Conservation (phyloP, 2,329 filamentous ascomycete species). For the Nothomitra cinnamomea region DNA sequence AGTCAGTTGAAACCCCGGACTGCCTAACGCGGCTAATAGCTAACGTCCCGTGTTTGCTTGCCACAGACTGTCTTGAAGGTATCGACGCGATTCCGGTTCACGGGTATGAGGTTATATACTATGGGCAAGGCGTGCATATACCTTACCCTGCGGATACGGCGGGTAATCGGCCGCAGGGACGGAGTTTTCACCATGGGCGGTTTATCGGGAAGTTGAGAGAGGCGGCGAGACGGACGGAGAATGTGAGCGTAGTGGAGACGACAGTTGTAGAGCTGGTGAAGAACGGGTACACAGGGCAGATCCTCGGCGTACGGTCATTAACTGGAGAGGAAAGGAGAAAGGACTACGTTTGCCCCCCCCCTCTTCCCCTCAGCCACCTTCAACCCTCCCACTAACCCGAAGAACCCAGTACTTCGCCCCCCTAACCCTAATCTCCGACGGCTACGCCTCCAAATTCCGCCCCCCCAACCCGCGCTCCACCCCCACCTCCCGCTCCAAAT, state of each 20-base stretch:
- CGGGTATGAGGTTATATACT: conserved; percentile 79
- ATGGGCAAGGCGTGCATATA: conserved; percentile 55
- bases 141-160: conserved; percentile 46
- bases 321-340: conserved; percentile 37
- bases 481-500: conserved; percentile 60
- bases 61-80: conserved; percentile 56
- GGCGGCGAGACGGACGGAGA: conserved; percentile 56
- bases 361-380: no score
- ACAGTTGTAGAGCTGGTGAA: conserved; percentile 63
- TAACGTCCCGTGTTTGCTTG: background rate
- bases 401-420: conserved; percentile 81
- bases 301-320: conserved; percentile 66
- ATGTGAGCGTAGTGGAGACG: conserved; percentile 83
- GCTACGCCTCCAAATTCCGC: conserved; percentile 83
- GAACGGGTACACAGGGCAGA: conserved; percentile 48
- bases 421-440: conserved; percentile 79
- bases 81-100: conserved; percentile 74
- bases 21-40: background rate
- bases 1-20: background rate
- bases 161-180: conserved; percentile 46
- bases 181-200: conserved; percentile 82
- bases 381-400: no score
- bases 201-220: conserved; percentile 72
- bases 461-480: conserved; percentile 47
- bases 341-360: conserved; percentile 30